These are phyloP conservation scores for Malassezia furfur DNA, from an alignment of 1,284 basidiomycete genomes.

Conservation along the genomic window DNA sequence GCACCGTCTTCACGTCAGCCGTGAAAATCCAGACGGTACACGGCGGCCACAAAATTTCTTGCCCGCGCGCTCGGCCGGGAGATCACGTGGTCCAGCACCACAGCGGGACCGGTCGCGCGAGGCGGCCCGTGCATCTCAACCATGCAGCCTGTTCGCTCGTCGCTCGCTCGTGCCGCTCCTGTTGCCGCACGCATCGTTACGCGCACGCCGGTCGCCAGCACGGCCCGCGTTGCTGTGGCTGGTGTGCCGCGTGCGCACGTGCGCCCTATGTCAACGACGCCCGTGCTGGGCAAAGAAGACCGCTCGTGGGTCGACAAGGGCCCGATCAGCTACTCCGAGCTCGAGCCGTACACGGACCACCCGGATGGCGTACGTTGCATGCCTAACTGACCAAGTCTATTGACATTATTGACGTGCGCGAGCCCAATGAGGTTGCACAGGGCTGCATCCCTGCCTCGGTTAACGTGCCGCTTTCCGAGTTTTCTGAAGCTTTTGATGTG, in stretches of 20 bases:
- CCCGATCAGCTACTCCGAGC: constrained; percentile 65
- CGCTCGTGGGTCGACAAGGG: constrained; percentile 30
- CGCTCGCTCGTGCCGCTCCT: not conserved
- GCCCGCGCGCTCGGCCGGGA: constrained; percentile 7
- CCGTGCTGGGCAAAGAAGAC: constrained; percentile 9
- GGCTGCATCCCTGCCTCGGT: constrained; percentile 92
- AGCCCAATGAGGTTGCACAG: constrained; percentile 82
- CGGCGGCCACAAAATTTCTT: constrained; percentile 11
- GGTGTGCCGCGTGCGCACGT: no score
- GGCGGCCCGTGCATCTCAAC: not conserved
- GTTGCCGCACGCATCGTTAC: not conserved
- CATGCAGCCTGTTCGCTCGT: not conserved
- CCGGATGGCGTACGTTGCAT: constrained; percentile 64
- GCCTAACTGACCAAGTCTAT: constrained; percentile 12
- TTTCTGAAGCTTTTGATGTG: constrained; percentile 63
- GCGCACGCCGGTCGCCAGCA: not conserved
- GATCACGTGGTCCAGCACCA: not conserved
- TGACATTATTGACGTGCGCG: constrained; percentile 63
- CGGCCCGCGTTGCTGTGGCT: not conserved
- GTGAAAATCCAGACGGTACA: constrained; percentile 4
- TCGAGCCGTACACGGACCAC: constrained; percentile 70
- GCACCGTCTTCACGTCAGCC: not conserved
- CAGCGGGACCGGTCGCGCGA: not conserved
- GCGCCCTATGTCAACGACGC: not conserved
- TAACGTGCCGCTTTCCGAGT: constrained; percentile 75